Evolutionary conservation across 2,329 filamentous ascomycete species (phyloP).

Genomic region (Biscogniauxia sp.): DNA sequence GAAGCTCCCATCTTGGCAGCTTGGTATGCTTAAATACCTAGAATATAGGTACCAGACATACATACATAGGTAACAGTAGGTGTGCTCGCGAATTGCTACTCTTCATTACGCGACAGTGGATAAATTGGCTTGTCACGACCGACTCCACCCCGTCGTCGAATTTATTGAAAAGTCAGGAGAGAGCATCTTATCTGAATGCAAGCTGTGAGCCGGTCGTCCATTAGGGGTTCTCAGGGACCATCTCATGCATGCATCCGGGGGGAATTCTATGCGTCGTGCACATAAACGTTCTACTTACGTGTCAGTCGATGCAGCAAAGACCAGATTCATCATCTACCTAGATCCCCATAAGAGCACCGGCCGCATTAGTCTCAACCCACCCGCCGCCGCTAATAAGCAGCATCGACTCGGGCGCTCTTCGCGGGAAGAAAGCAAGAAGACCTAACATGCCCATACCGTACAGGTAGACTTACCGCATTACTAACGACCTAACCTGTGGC

Average conservation of each 20-base stretch:
- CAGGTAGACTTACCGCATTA: no score
- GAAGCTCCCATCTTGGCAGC: neutral
- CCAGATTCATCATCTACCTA: slow-evolving; percentile 6
- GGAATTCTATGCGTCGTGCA: slow-evolving; percentile 20
- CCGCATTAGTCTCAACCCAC: neutral
- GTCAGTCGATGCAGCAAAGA: slow-evolving; percentile 26
- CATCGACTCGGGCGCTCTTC: neutral
- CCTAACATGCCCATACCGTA: no score
- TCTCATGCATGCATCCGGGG: slow-evolving; percentile 18
- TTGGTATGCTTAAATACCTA: no score
- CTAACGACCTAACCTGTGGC: neutral
- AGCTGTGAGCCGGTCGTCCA: slow-evolving; percentile 18
- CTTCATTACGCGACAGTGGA: neutral
- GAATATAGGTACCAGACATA: no score
- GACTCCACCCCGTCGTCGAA: neutral
- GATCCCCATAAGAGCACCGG: slow-evolving; percentile 15
- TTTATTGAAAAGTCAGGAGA: slow-evolving; percentile 6
- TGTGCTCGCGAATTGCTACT: neutral
- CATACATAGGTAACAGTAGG: no score
- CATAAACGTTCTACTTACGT: slow-evolving; percentile 34
- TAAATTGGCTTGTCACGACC: neutral
- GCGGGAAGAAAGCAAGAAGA: neutral
- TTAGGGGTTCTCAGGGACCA: slow-evolving; percentile 20
- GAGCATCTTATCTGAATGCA: slow-evolving; percentile 16
- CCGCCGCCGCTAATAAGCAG: neutral